Evolutionary conservation across 495 filamentous ascomycete species (phyloP), one percentile per base, ranked within the genome.

Genomic region (Aspergillus panamensis): DNA sequence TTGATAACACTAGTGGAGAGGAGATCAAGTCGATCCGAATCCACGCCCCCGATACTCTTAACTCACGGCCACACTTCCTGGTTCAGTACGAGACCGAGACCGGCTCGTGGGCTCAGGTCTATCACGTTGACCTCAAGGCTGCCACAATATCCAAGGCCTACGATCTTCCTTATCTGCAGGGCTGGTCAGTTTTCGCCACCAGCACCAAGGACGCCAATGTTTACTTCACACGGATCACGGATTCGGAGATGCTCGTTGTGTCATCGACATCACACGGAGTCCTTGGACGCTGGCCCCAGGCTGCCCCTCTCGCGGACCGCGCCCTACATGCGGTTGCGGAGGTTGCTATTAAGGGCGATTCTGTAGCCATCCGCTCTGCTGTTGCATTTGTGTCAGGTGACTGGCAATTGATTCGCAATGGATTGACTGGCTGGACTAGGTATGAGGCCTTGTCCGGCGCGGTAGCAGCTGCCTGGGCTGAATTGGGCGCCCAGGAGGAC

Each of bases 321-420:
- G 77, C 83, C 13, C 33, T 88, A 10, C 84, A 92, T 62, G 88
- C 84, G 3, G 85, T 87, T 17, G 88, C 93, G 0, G 95, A 99
- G 68, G 90, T 97, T 25, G 81, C 95, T 42, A 75, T 86, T 80
- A 74, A 70, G 74, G 45, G 81, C 74, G 55, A 81, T 78, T 62
- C 77, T 29, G 92, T 87, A 39, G 90, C 92, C 29, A 84, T 96
- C 2, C 80, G 94, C 51, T 84, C 90, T 6, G 92, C 89, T 17
- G 72, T 89, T 19, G 73, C 86, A 17, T 83, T 87, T 12, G 79
- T 79, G 20, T 80, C 82, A 39, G 91, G 95, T 19, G 87, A 96
- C 53, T 96, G 91, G 87, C 77, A 86, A 29, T 78, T 96, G 42
- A 78, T 96, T 37, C 85, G 87, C 48, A 96, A 96, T 64, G 90